Evolutionary conservation across 176 grass and related monocot genomes (phyloP), one percentile per base, ranked within the genome.

Genomic region (Raddia guianensis): DNA sequence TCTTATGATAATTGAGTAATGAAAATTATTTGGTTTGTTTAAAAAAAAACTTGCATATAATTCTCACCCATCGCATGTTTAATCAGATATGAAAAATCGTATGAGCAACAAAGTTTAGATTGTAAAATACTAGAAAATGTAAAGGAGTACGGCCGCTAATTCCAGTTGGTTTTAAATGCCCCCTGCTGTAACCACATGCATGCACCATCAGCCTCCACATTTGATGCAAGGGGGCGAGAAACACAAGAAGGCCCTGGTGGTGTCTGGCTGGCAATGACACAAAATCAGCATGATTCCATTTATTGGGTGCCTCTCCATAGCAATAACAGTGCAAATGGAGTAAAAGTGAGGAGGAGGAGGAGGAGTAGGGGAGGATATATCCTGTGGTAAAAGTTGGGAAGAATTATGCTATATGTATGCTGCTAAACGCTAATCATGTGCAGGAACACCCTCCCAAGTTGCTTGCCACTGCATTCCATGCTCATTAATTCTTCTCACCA

Each of bases 271-370:
- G 83, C 83, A 73, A 82, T 78, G 59, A 8, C 83, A 73, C 87
- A 73, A 82, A 86, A 77, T 82, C 83, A 82, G 83, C 87, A 89
- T 86, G 87, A 89, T 89, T 78, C 78, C 83, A 89, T 86, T 89
- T 89, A 89, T 86, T 89, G 87, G 73, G 66, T 86, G 87, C 83
- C 53, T 82, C 87, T 86, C 78, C 83, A 84, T 66, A 66, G 68
- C 77, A 81, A 81, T 85, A 86, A 81, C 80, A 82, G 66, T 54
- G 87, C 72, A 72, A 72, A 66, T 86, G 87, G 78, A 77, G 72
- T 76, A 14, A 80, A 89, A 74, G 32, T 43, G 5, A n/a, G 32
- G 50, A 12, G 37, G 27, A 27, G 27, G 27, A 27, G 27, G 27
- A 27, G 27, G 27, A 27, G 27, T 0, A 27, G 27, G 27, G 27